These are phyloP conservation scores for Boletus tylopilopsis DNA, from an alignment of 768 basidiomycete species.

Conservation along the genomic window DNA sequence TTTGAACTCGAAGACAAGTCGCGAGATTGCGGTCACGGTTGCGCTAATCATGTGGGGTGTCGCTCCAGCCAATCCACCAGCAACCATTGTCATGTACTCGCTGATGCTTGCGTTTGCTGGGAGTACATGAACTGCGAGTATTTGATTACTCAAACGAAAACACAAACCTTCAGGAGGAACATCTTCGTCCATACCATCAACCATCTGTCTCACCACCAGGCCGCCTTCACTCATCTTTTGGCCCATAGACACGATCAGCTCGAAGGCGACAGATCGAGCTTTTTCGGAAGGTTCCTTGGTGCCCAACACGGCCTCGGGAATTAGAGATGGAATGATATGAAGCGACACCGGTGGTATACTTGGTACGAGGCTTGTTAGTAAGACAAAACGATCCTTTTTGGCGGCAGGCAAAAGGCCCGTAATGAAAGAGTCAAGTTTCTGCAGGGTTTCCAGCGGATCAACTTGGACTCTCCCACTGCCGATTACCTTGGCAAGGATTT, in stretches of 20 bases:
- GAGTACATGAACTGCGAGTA: conserved; percentile 6
- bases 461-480: conserved; percentile 55
- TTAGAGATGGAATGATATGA: conserved; percentile 81
- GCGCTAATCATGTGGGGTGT: conserved; percentile 99
- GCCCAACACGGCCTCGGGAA: conserved; percentile 91
- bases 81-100: conserved; percentile 96
- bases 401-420: conserved; percentile 75
- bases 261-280: conserved; percentile 84
- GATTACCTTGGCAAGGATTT: conserved; percentile 73
- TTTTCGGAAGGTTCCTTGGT: conserved; percentile 98
- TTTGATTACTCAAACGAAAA: neutral
- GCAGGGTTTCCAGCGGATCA: conserved; percentile 57
- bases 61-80: conserved; percentile 89
- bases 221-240: conserved; percentile 88
- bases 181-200: conserved; percentile 84
- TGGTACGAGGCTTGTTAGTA: conserved; percentile 68
- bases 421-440: conserved; percentile 59
- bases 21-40: conserved; percentile 89
- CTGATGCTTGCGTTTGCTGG: conserved; percentile 71
- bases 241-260: conserved; percentile 88
- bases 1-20: conserved; percentile 95
- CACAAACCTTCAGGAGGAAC: conserved; percentile 39
- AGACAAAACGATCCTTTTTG: conserved; percentile 87
- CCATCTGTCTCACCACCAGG: conserved; percentile 66
- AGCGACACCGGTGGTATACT: conserved; percentile 65